These are phyloP conservation scores for Notholithocarpus densiflorus DNA, from an alignment of 306 rosid species.

Conservation along the genomic window DNA sequence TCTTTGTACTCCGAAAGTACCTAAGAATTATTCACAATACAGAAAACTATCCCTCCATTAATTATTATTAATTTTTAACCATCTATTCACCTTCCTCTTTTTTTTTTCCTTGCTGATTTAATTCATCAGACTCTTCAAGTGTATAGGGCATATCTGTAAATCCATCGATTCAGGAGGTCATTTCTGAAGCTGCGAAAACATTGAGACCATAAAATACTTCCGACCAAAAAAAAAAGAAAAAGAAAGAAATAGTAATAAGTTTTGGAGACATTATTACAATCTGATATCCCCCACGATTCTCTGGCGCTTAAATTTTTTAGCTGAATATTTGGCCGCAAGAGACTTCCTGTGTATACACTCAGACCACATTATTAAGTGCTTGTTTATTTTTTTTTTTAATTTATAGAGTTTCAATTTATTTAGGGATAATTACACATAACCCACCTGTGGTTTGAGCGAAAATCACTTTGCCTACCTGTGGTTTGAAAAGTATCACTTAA, in stretches of 20 bases:
- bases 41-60: too few relatives aligned
- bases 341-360: not conserved
- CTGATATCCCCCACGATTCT: conserved; percentile 24
- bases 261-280: conserved; percentile 12
- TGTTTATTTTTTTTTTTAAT: not conserved
- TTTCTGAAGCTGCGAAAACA: not conserved
- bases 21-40: too few relatives aligned
- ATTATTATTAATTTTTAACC: not conserved
- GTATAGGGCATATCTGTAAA: not conserved
- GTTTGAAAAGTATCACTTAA: too few relatives aligned
- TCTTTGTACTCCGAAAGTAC: fast-evolving
- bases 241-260: not conserved
- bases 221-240: not conserved
- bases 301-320: conserved; percentile 38
- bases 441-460: too few relatives aligned
- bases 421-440: too few relatives aligned
- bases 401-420: too few relatives aligned
- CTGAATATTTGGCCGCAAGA: not conserved
- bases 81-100: not conserved
- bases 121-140: not conserved
- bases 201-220: not conserved
- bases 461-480: too few relatives aligned
- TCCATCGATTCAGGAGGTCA: not conserved
- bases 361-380: not conserved
- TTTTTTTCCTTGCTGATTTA: not conserved